A percentile compares a stretch with the other conserved stretches of the same genome.
Evolutionary conservation across 2,329 filamentous ascomycete genomes (phyloP).

Genomic region (Colletotrichum melonis): DNA sequence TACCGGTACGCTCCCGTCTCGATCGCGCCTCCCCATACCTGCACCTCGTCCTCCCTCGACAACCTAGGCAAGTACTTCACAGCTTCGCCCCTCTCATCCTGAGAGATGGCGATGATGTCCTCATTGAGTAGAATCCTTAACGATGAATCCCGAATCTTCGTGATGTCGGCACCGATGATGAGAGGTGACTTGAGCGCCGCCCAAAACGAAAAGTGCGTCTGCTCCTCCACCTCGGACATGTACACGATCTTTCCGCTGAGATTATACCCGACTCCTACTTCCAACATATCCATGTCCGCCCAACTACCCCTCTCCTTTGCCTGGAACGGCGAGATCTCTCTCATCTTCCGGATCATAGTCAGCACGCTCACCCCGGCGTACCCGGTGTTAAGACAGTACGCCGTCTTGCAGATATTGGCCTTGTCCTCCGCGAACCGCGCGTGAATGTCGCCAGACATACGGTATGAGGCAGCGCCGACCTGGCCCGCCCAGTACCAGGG

Average conservation of each 20-base stretch:
- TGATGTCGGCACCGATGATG: slow-evolving; percentile 53
- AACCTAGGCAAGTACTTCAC: slow-evolving; percentile 38
- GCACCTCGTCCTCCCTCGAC: slow-evolving; percentile 39
- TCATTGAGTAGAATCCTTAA: slow-evolving; percentile 36
- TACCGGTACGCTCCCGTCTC: slow-evolving; percentile 21
- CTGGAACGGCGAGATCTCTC: slow-evolving; percentile 46
- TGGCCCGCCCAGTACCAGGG: slow-evolving; percentile 40
- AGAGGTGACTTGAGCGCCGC: slow-evolving; percentile 57
- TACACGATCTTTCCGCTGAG: slow-evolving; percentile 42
- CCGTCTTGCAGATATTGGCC: slow-evolving; percentile 42
- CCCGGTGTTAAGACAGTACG: slow-evolving; percentile 48
- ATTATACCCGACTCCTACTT: slow-evolving; percentile 50
- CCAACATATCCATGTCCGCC: slow-evolving; percentile 55
- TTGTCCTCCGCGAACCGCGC: slow-evolving; percentile 42
- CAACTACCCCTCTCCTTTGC: slow-evolving; percentile 42
- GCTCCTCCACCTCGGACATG: slow-evolving; percentile 44
- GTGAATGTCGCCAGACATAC: slow-evolving; percentile 47
- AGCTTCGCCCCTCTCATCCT: slow-evolving; percentile 46
- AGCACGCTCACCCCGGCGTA: slow-evolving; percentile 45
- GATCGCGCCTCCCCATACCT: slow-evolving; percentile 43
- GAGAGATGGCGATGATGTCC: slow-evolving; percentile 45
- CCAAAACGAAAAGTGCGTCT: slow-evolving; percentile 58
- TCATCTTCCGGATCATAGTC: slow-evolving; percentile 48
- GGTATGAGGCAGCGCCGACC: slow-evolving; percentile 43
- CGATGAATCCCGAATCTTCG: slow-evolving; percentile 39